phyloP scores from a whole-genome alignment of 768 basidiomycete genomes.

The Mycena leptocephala region DNA sequence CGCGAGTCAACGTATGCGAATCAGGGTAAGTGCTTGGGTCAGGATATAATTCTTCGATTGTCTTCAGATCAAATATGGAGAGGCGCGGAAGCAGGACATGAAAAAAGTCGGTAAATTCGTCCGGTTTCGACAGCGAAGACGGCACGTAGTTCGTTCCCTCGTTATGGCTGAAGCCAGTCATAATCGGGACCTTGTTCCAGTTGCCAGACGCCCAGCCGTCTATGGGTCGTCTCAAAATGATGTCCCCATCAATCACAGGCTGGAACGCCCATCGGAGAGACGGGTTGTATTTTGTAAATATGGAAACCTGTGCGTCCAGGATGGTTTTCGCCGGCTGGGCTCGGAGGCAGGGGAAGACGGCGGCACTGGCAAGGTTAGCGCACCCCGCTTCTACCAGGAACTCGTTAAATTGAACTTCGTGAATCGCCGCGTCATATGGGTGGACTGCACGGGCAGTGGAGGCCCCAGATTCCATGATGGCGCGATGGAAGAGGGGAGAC shows the following conservation, averaged over 20 bases:
- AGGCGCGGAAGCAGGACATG: not conserved
- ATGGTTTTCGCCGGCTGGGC: not conserved
- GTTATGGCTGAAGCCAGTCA: slow-evolving; percentile 14
- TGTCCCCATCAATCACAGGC: slow-evolving; percentile 7
- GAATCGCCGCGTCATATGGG: slow-evolving; percentile 6
- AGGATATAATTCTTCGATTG: not conserved
- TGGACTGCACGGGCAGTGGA: not conserved
- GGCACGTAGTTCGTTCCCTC: slow-evolving; percentile 2
- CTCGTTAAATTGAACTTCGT: not conserved
- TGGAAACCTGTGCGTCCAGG: not conserved
- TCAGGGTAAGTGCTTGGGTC: slow-evolving; percentile 13
- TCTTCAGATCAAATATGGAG: not conserved
- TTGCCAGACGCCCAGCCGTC: not conserved
- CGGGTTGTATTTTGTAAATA: not conserved
- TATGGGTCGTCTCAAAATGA: not conserved
- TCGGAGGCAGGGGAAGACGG: slow-evolving; percentile 9
- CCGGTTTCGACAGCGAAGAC: not conserved
- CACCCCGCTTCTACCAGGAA: not conserved
- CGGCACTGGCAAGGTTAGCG: not conserved
- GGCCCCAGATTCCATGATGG: slow-evolving; percentile 1
- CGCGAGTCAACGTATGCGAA: slow-evolving; percentile 8
- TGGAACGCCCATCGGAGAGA: slow-evolving; percentile 12
- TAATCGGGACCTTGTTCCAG: slow-evolving; percentile 11
- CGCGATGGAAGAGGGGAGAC: slow-evolving; percentile 3
- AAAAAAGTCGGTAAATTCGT: slow-evolving; percentile 8